Percentiles rank a stretch among this genome's conserved stretches.
phyloP scores from a whole-genome alignment of 768 basidiomycete genomes.

The Boletus rex-veris region DNA sequence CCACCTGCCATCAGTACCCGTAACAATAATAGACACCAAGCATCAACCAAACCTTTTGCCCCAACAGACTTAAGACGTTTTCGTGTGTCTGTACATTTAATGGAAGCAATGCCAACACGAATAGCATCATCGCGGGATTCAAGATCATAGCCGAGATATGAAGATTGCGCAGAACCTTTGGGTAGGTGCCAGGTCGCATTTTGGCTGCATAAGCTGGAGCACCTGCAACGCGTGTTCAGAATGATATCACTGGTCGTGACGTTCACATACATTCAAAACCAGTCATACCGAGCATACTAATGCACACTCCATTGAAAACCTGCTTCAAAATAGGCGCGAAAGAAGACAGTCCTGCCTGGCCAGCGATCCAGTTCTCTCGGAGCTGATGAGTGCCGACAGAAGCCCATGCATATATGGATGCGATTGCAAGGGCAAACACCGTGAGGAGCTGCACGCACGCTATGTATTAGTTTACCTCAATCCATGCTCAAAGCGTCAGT shows the following conservation, averaged over 20 bases:
- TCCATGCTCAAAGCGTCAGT: neutral
- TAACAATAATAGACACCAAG: neutral
- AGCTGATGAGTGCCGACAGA: conserved; percentile 47
- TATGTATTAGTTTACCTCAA: neutral
- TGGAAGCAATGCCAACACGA: conserved; percentile 60
- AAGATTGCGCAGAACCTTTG: conserved; percentile 60
- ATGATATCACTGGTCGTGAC: neutral
- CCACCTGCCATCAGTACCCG: neutral
- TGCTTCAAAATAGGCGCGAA: conserved; percentile 38
- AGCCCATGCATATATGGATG: conserved; percentile 50
- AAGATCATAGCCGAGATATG: conserved; percentile 57
- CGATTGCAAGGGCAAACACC: conserved; percentile 53
- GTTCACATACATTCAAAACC: conserved; percentile 56
- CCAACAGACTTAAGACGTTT: conserved; percentile 66
- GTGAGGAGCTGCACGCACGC: conserved; percentile 42
- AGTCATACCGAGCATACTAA: conserved; percentile 70
- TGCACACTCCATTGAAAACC: conserved; percentile 63
- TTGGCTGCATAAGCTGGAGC: conserved; percentile 63
- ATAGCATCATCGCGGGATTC: conserved; percentile 53
- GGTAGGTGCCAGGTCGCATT: conserved; percentile 54
- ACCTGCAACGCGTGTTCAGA: conserved; percentile 32
- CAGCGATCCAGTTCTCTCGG: conserved; percentile 50
- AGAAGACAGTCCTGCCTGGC: conserved; percentile 30
- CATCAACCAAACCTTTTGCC: conserved; percentile 42
- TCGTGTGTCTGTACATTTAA: conserved; percentile 45